These are phyloP conservation scores for Truncatella angustata DNA, from an alignment of 2,329 filamentous ascomycete genomes.

Conservation along the genomic window DNA sequence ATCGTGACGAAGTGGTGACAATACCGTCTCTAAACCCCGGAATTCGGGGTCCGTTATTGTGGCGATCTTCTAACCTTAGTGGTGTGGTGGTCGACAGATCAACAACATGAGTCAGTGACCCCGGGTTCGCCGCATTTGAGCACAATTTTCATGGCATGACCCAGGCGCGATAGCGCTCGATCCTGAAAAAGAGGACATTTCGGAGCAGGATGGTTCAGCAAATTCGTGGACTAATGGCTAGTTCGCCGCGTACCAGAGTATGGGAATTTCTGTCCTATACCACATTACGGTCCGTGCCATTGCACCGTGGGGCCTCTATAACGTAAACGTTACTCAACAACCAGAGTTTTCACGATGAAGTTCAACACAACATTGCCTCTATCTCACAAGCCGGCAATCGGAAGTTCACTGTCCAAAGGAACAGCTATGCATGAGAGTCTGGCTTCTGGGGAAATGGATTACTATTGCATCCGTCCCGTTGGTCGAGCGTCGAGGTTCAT, in stretches of 20 bases:
- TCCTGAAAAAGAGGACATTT: no score
- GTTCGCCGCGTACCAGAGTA: no score
- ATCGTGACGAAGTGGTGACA: no score
- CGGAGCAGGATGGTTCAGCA: background rate
- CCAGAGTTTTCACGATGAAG: background rate
- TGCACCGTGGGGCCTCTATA: conserved; percentile 2
- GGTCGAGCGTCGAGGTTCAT: background rate
- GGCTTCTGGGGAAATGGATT: background rate
- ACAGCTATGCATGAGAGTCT: background rate
- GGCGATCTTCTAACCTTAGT: no score
- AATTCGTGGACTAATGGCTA: no score
- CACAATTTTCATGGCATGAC: no score
- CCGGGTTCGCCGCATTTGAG: no score
- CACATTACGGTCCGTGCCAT: background rate
- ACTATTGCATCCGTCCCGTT: conserved; percentile 1
- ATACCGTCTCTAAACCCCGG: no score
- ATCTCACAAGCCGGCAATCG: background rate
- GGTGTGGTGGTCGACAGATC: no score
- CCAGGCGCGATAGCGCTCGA: no score
- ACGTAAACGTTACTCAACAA: conserved; percentile 8
- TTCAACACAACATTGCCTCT: background rate
- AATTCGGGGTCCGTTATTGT: no score
- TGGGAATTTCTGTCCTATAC: background rate
- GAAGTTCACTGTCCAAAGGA: background rate
- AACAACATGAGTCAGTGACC: no score